phyloP scores from a whole-genome alignment of 495 filamentous ascomycete genomes.

The Rhypophila decipiens region DNA sequence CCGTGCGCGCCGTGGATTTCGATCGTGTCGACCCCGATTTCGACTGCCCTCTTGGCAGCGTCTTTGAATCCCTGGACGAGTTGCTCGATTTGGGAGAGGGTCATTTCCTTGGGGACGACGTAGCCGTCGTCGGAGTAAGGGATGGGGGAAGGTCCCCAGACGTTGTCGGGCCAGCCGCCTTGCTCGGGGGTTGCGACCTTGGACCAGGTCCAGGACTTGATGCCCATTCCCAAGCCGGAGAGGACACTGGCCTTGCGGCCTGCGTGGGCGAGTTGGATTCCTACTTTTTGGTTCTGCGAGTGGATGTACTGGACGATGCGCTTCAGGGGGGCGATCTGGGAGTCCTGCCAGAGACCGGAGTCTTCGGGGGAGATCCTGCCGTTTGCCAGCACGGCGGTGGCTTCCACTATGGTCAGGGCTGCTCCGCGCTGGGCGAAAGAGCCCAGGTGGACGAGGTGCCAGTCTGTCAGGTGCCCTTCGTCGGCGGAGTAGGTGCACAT shows the following conservation, averaged over 20 bases:
- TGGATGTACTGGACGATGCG: conserved; percentile 55
- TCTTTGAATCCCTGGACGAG: conserved; percentile 55
- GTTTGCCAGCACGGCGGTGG: conserved; percentile 58
- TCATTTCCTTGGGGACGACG: conserved; percentile 52
- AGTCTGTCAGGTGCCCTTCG: conserved; percentile 63
- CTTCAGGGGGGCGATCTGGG: conserved; percentile 58
- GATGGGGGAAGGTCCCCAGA: conserved; percentile 43
- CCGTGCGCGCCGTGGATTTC: conserved; percentile 60
- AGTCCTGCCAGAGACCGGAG: conserved; percentile 62
- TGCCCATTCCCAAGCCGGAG: conserved; percentile 47
- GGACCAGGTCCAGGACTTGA: too few species aligned
- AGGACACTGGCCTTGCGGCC: conserved; percentile 65
- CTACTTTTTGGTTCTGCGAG: conserved; percentile 60
- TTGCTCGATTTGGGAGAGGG: conserved; percentile 53
- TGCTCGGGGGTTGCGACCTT: conserved; percentile 42
- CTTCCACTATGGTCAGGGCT: conserved; percentile 62
- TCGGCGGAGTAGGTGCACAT: conserved; percentile 68
- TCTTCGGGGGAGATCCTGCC: conserved; percentile 69
- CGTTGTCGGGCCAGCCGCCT: conserved; percentile 64
- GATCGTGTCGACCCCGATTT: conserved; percentile 65
- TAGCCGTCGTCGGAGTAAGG: conserved; percentile 37
- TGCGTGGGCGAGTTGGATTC: conserved; percentile 68
- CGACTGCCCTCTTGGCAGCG: conserved; percentile 53
- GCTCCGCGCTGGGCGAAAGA: conserved; percentile 58
- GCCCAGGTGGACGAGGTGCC: conserved; percentile 60